Evolutionary conservation across 2,329 filamentous ascomycete genomes (phyloP).

Genomic region (Pseudopyricularia javanii): DNA sequence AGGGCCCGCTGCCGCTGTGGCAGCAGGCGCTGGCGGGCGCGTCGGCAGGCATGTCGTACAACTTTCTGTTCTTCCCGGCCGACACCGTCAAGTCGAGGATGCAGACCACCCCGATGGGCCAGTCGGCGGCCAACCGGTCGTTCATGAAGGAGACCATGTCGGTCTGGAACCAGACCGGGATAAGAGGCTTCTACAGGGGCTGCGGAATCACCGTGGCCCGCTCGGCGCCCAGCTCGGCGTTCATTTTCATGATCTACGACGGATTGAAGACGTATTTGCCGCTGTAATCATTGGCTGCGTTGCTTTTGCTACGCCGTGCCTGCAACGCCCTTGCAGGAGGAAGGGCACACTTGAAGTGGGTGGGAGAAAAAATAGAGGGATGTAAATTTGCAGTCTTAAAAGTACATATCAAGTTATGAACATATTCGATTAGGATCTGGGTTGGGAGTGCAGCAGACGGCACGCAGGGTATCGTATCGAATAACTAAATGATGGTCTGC

Average conservation of each 20-base stretch:
- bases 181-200: conserved; percentile 80
- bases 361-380: too few species aligned
- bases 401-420: too few species aligned
- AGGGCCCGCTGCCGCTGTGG: conserved; percentile 58
- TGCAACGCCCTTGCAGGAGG: background rate
- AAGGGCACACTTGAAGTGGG: too few species aligned
- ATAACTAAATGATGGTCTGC: too few species aligned
- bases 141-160: conserved; percentile 62
- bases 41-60: conserved; percentile 83
- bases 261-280: conserved; percentile 61
- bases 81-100: conserved; percentile 97
- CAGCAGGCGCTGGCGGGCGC: conserved; percentile 84
- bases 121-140: conserved; percentile 39
- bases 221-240: conserved; percentile 88
- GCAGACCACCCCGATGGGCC: conserved; percentile 70
- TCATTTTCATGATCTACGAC: conserved; percentile 95
- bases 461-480: too few species aligned
- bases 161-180: conserved; percentile 71
- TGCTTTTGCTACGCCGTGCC: background rate
- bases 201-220: conserved; percentile 87
- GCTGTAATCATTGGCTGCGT: conserved; percentile 14
- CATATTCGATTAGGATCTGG: too few species aligned
- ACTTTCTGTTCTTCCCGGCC: conserved; percentile 93
- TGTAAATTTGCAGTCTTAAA: too few species aligned
- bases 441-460: too few species aligned